Conservation (phyloP, 495 filamentous ascomycete species). For the Aspergillus asperescens region DNA sequence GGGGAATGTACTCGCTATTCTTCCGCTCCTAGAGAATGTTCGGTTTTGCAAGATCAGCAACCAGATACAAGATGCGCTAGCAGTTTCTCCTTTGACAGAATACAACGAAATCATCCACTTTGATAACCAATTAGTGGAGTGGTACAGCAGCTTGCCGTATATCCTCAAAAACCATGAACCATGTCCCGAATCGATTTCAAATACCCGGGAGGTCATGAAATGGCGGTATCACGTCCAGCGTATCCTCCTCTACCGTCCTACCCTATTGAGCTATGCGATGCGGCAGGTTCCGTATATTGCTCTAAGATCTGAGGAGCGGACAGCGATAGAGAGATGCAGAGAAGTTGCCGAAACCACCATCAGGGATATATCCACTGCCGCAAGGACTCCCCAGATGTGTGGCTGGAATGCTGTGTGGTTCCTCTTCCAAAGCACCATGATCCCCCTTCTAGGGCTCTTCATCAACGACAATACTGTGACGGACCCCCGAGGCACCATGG, state of each 20-base stretch:
- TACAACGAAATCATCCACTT: constrained; percentile 59
- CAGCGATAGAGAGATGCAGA: constrained; percentile 62
- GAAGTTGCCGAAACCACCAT: constrained; percentile 65
- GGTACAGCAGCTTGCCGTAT: constrained; percentile 66
- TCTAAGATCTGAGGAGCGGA: constrained; percentile 58
- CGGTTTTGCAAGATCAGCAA: constrained; percentile 77
- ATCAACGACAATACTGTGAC: constrained; percentile 55
- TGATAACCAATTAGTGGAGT: constrained; percentile 62
- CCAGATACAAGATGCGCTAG: constrained; percentile 69
- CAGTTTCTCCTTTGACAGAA: constrained; percentile 60
- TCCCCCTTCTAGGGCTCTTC: constrained; percentile 68
- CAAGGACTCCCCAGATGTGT: constrained; percentile 66
- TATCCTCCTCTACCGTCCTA: constrained; percentile 73
- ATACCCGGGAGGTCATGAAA: constrained; percentile 70
- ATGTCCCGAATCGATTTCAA: constrained; percentile 64
- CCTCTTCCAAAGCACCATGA: constrained; percentile 72
- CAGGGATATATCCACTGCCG: constrained; percentile 62
- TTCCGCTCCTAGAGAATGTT: constrained; percentile 71
- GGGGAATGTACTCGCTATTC: constrained; percentile 51
- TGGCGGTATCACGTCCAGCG: constrained; percentile 77
- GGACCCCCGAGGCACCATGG: constrained; percentile 50
- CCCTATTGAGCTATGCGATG: constrained; percentile 65
- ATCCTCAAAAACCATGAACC: constrained; percentile 64
- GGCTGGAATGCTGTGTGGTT: constrained; percentile 85
- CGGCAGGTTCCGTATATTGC: constrained; percentile 56